Conservation (phyloP, 1,139 yeast species). For the Lodderomyces beijingensis region DNA sequence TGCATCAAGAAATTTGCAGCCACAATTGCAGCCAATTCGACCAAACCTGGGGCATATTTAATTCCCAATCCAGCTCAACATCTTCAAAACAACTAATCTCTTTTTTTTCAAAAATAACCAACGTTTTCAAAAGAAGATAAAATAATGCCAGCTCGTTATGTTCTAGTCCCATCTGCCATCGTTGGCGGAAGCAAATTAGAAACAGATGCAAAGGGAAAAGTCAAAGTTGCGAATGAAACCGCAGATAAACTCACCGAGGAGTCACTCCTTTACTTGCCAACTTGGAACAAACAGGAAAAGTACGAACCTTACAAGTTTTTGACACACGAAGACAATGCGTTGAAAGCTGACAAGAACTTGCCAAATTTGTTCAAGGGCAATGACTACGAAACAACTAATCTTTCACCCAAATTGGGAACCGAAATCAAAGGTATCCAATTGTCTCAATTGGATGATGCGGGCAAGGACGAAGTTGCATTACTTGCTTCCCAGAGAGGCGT, state of each 20-base stretch:
- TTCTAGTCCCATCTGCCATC: conserved; percentile 9
- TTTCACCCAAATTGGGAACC: conserved; percentile 66
- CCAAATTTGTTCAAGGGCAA: conserved; percentile 42
- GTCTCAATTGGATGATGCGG: conserved; percentile 46
- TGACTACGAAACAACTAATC: conserved; percentile 26
- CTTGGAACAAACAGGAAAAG: conserved; percentile 45
- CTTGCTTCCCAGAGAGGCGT: conserved; percentile 65
- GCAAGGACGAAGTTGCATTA: conserved; percentile 62
- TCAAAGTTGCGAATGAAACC: conserved; percentile 19
- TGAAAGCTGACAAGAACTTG: conserved; percentile 52
- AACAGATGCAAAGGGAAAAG: conserved; percentile 16
- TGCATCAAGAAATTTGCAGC: too few species aligned
- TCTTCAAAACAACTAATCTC: too few species aligned
- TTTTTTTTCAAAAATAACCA: too few species aligned
- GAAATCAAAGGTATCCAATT: conserved; percentile 59
- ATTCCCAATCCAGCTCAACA: too few species aligned
- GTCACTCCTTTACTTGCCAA: conserved; percentile 43
- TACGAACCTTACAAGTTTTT: conserved; percentile 44
- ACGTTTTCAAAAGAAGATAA: too few species aligned
- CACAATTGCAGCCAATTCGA: too few species aligned
- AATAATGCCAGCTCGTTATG: conserved; percentile 13
- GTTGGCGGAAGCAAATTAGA: conserved; percentile 13
- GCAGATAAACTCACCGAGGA: conserved; percentile 15
- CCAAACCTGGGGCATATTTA: too few species aligned
- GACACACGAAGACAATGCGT: conserved; percentile 51